phyloP scores from a whole-genome alignment of 805 yeast genomes.

The Geotrichum ghanense region DNA sequence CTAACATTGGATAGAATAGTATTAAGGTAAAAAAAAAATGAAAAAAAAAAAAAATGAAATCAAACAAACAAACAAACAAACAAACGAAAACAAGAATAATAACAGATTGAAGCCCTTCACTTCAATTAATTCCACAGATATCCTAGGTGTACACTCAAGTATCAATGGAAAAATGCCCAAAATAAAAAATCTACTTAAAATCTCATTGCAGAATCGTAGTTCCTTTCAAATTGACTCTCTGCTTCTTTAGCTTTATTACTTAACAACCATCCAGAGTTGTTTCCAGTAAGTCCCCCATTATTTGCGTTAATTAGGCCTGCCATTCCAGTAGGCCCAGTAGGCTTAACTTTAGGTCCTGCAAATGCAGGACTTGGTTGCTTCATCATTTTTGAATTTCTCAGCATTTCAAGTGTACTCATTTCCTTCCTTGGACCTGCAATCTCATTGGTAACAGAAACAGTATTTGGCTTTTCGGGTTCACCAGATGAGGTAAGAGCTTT shows the following conservation, averaged over 20 bases:
- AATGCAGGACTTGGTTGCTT: neutral
- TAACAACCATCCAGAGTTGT: neutral
- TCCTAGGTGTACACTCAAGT: no score
- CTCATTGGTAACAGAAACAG: neutral
- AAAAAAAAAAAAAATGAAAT: no score
- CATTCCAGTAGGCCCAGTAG: neutral
- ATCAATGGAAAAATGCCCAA: no score
- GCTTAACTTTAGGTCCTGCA: neutral
- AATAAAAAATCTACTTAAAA: neutral
- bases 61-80: no score
- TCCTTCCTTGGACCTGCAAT: conserved; percentile 1
- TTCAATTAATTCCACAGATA: no score
- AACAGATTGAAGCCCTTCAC: no score
- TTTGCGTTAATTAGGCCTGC: neutral
- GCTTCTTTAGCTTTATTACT: conserved; percentile 2
- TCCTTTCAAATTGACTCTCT: conserved; percentile 2
- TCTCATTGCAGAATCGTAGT: neutral
- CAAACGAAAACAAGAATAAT: no score
- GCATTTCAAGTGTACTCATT: neutral
- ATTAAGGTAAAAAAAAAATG: no score
- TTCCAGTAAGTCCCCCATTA: neutral
- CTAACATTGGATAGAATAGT: no score
- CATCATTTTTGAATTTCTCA: neutral
- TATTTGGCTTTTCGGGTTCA: neutral
- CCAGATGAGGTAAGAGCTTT: neutral